A percentile compares a stretch with the other conserved stretches of the same genome.
phyloP scores from a whole-genome alignment of 306 rosid species.

The Cucurbita moschata region DNA sequence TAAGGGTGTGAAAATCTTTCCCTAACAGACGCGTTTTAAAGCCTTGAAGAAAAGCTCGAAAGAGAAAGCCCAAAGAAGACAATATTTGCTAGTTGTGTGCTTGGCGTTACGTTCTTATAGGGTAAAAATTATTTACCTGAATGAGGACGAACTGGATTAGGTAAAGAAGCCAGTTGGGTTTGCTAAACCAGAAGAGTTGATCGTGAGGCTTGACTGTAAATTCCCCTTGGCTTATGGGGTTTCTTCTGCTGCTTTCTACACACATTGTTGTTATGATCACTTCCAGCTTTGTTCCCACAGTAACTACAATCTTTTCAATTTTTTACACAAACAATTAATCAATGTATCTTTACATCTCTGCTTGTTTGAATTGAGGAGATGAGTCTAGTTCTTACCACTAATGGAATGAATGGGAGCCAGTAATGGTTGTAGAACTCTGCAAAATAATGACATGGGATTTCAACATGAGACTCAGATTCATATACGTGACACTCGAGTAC shows the following conservation, averaged over 20 bases:
- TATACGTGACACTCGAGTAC: no score
- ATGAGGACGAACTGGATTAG: conserved; percentile 40
- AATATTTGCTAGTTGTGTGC: no score
- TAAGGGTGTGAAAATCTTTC: no score
- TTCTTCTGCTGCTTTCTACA: conserved; percentile 34
- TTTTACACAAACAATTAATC: background rate
- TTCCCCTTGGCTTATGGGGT: conserved; percentile 32
- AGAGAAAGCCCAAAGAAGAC: no score
- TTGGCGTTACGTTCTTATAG: no score
- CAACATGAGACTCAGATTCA: background rate
- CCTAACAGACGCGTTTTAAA: no score
- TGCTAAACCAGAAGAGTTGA: conserved; percentile 42
- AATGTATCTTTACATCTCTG: background rate
- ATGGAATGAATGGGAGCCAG: conserved; percentile 66
- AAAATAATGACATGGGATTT: background rate
- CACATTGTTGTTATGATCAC: conserved; percentile 45
- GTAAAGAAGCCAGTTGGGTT: conserved; percentile 48
- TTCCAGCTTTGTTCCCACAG: conserved; percentile 52
- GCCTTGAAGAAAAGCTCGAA: no score
- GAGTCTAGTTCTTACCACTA: conserved; percentile 25
- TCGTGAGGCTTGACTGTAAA: conserved; percentile 39
- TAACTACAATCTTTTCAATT: conserved; percentile 29
- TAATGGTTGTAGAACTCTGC: conserved; percentile 51
- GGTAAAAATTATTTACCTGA: conserved; percentile 20
- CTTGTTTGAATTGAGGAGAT: background rate